Percentiles rank a stretch among this genome's conserved stretches.
Evolutionary conservation across 2,329 filamentous ascomycete species (phyloP).

Genomic region (Trichoderma afroharzianum): DNA sequence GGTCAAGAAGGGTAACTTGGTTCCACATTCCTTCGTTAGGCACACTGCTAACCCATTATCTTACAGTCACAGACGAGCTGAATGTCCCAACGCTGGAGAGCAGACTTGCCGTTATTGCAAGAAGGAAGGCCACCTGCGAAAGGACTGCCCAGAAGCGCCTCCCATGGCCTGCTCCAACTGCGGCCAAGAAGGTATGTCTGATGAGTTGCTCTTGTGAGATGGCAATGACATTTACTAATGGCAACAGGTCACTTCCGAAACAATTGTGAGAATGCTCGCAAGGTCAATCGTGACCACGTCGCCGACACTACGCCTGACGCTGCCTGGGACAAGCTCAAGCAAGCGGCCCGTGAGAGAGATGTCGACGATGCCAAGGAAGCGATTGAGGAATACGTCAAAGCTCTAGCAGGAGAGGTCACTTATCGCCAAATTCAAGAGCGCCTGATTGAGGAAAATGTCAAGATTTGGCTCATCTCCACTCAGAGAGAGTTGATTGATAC

Average conservation of each 20-base stretch:
- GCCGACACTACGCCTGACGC: constrained; percentile 48
- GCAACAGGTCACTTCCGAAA: constrained; percentile 50
- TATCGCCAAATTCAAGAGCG: constrained; percentile 59
- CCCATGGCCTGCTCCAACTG: constrained; percentile 60
- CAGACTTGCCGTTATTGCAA: constrained; percentile 45
- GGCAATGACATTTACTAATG: constrained; percentile 4
- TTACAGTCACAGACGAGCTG: constrained; percentile 31
- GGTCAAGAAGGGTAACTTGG: background rate
- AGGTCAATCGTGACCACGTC: constrained; percentile 51
- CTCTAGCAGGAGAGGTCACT: constrained; percentile 50
- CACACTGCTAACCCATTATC: background rate
- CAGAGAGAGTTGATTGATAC: constrained; percentile 55
- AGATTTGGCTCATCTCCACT: constrained; percentile 59
- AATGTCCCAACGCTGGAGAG: constrained; percentile 34
- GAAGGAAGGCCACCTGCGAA: constrained; percentile 50
- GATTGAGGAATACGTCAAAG: constrained; percentile 59
- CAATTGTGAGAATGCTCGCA: constrained; percentile 58
- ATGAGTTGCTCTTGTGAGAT: background rate
- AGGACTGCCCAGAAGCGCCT: constrained; percentile 60
- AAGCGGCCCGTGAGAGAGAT: constrained; percentile 52
- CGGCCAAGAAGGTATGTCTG: constrained; percentile 50
- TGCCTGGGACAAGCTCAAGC: constrained; percentile 55
- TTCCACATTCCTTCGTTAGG: background rate
- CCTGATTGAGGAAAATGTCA: constrained; percentile 52
- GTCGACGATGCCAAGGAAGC: constrained; percentile 61